Base-by-base conservation (phyloP, 371 early-diverging fungal species). In the Actinomortierella wolfii region DNA sequence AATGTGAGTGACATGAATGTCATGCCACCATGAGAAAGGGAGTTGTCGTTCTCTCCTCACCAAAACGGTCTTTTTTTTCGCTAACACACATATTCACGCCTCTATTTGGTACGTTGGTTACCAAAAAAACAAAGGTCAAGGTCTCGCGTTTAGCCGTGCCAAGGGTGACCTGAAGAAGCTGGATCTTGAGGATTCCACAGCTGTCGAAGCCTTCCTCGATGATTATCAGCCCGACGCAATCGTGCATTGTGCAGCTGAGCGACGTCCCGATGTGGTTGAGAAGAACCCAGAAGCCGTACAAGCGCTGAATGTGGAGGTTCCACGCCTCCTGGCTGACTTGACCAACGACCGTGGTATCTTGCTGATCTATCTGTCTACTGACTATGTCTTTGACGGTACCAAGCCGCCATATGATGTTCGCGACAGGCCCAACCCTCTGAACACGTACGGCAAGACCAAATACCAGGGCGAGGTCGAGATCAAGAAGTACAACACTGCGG, bases 381-480 rank as follows among this genome's bases (percentile, higher is more conserved):
- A 95, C 75, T 94, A 94, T 66, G 95, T 95, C 13, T 95, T 94
- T 80, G 95, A 95, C 59, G 96, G 96, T 40, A 87, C 77, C 4
- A 68, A 68, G 1, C 92, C 94, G 25, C 93, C 92, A 14, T 95
- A 93, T 62, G 78, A 89, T 20, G 86, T 87, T 2, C 79, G 79
- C 41, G 91, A 84, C 61, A 68, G 56, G 61, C 85, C 91, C 8
- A 86, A 91, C 59, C 96, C 96, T 45, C 73, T 95, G 24, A 90
- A 94, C 61, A 86, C 86, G 56, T 95, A 95, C 56, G 94, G 89
- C 9, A 68, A 85, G 45, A 85, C 91, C 5, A 93, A 93, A 76
- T 77, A 84, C 42, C 83, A 76, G 14, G 93, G 94, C 1, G 95
- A 95, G 68, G 47, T 78, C 15, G 92, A 89, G 14, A 81, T 91